Evolutionary conservation across 176 grass and related monocot genomes (phyloP).

Genomic region (Leersia perrieri): DNA sequence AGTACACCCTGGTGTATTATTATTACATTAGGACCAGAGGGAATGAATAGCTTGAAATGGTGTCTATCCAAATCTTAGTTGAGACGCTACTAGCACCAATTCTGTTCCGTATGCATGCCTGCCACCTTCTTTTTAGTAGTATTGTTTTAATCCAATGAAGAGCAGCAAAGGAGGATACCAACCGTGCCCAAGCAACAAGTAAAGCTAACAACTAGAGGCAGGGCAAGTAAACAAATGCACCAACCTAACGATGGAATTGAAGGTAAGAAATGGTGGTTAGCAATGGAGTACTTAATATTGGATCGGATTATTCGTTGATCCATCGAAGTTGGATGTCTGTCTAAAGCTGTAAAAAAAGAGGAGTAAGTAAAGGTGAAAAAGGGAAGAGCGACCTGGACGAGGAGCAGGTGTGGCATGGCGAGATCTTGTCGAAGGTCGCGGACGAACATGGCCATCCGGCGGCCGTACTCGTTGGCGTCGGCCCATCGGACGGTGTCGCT

Average conservation of each 20-base stretch:
- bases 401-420: conserved; percentile 49
- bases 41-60: neutral
- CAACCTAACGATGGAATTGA: no score
- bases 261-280: no score
- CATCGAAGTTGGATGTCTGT: no score
- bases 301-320: no score
- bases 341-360: no score
- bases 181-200: conserved; percentile 17
- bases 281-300: no score
- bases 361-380: no score
- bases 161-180: neutral
- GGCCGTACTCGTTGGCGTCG: conserved; percentile 56
- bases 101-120: neutral
- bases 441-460: conserved; percentile 53
- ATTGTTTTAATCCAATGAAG: neutral
- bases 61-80: neutral
- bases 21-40: neutral
- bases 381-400: conserved; percentile 97
- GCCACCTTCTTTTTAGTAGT: neutral
- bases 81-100: neutral
- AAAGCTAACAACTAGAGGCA: neutral
- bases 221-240: neutral
- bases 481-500: conserved; percentile 67
- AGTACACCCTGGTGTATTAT: neutral
- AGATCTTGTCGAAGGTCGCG: conserved; percentile 61